Evolutionary conservation across 140 eudicot genomes (phyloP), one percentile per base, ranked within the genome.

Genomic region (Oenanthe javanica): DNA sequence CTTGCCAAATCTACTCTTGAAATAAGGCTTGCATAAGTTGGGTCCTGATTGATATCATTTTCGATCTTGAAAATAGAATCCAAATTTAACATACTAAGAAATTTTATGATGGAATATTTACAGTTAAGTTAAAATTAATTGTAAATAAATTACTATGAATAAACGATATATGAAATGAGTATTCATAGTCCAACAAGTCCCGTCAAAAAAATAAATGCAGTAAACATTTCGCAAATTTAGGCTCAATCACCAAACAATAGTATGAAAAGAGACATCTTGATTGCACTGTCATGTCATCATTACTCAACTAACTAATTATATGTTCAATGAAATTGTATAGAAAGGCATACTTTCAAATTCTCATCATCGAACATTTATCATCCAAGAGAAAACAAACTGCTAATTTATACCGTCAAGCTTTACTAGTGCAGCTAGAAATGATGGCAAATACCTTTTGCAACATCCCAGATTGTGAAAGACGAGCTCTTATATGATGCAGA

Each of bases 381-480:
- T 15, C 13, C 36, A 73, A 45, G 61, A 74, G 43, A 74, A 25
- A 50, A 47, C 42, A 47, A 11, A 14, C 11, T 69, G 78, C 61
- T 74, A 48, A n/a, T 45, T 47, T 21, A 25, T 23, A 74, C 19
- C 4, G 9, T 25, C 36, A 48, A 48, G 50, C 48, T 51, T 48
- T 79, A 40, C 61, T 80, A 77, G 47, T 75, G 66, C 84, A 45
- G 48, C 57, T 19, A 6, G 51, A 74, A 61, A 38, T 13, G 18
- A 77, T 40, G 42, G 66, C 46, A 48, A 54, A 79, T 89, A 95
- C 99, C 99, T 96, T 88, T 89, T 61, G 99, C 90, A 85, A 88
- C 97, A 88, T 96, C 99, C 99, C 99, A 96, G 69, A 96, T 85
- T 57, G 96, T 96, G 88, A 96, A 96, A 36, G 99, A 89, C 51